phyloP scores from a whole-genome alignment of 257 asterid genomes.

The Nicotiana tabacum region DNA sequence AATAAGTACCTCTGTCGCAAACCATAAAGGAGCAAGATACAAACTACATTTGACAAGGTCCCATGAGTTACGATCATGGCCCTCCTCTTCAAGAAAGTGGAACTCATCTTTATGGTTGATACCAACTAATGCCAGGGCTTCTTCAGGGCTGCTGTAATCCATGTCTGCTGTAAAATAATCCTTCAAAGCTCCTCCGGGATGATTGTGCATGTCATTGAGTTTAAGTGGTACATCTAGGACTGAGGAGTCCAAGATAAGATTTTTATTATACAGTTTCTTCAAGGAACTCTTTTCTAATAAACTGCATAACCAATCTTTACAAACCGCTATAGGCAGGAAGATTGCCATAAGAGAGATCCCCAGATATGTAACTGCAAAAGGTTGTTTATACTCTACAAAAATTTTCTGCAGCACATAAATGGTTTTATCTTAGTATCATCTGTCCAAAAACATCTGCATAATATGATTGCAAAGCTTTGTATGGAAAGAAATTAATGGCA shows the following conservation, averaged over 20 bases:
- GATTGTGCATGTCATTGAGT: conserved; percentile 24
- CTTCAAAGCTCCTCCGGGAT: conserved; percentile 31
- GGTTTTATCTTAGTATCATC: not conserved
- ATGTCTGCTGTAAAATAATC: conserved; percentile 35
- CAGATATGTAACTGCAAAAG: conserved; percentile 67
- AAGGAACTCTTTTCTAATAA: conserved; percentile 25
- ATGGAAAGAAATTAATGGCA: not conserved
- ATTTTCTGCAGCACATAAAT: conserved; percentile 14
- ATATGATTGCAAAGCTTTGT: not conserved
- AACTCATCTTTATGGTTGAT: conserved; percentile 35
- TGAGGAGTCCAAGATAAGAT: conserved; percentile 25
- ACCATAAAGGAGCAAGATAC: conserved; percentile 74
- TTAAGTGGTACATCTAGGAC: conserved; percentile 31
- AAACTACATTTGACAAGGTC: conserved; percentile 44
- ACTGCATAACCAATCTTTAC: conserved; percentile 49
- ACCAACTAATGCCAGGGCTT: conserved; percentile 33
- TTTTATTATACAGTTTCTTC: conserved; percentile 18
- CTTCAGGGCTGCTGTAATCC: conserved; percentile 40
- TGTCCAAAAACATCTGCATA: not conserved
- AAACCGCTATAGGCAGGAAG: conserved; percentile 59
- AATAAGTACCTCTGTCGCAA: conserved; percentile 60
- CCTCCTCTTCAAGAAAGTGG: conserved; percentile 19
- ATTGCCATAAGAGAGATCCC: conserved; percentile 78
- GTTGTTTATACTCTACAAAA: conserved; percentile 65
- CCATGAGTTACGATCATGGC: conserved; percentile 29